Evolutionary conservation across 306 rosid genomes (phyloP).

Genomic region (Castanea crenata): DNA sequence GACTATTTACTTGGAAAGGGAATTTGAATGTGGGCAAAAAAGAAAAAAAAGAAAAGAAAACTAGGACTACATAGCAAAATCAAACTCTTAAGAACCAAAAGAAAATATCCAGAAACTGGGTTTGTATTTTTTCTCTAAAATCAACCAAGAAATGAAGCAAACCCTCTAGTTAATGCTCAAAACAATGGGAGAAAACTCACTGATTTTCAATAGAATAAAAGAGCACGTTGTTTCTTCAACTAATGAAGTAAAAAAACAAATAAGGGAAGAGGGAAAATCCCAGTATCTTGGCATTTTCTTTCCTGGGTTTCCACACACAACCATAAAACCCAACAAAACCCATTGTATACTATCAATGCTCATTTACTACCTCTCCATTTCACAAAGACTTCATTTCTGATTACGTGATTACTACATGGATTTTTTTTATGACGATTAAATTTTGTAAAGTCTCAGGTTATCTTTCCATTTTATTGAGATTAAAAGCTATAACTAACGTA

Average conservation of each 20-base stretch:
- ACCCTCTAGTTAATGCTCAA: slow-evolving; percentile 11
- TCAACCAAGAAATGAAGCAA: slow-evolving; percentile 4
- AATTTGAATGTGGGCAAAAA: not conserved
- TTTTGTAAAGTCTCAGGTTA: not conserved
- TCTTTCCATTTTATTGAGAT: slow-evolving; percentile 12
- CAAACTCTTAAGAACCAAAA: not conserved
- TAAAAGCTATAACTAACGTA: slow-evolving; percentile 18
- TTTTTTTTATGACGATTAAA: not conserved
- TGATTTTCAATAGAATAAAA: slow-evolving; percentile 5
- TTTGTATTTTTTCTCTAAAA: slow-evolving; percentile 8
- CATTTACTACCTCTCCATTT: not conserved
- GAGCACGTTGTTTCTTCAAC: slow-evolving; percentile 31
- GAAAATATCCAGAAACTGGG: slow-evolving; percentile 3
- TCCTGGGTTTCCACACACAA: slow-evolving; percentile 33
- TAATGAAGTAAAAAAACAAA: slow-evolving; percentile 34
- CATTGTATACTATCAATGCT: not conserved
- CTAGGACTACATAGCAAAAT: not conserved
- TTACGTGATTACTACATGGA: not conserved
- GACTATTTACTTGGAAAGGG: slow-evolving; percentile 1
- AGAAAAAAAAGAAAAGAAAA: not conserved
- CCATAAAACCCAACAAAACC: slow-evolving; percentile 22
- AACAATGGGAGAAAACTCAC: slow-evolving; percentile 9
- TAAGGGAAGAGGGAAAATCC: slow-evolving; percentile 28
- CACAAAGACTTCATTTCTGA: not conserved
- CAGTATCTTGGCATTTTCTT: slow-evolving; percentile 34